A percentile compares a stretch with the other conserved stretches of the same genome.
Conservation (phyloP, 2,329 filamentous ascomycete species). For the Cytospora paraplurivora region DNA sequence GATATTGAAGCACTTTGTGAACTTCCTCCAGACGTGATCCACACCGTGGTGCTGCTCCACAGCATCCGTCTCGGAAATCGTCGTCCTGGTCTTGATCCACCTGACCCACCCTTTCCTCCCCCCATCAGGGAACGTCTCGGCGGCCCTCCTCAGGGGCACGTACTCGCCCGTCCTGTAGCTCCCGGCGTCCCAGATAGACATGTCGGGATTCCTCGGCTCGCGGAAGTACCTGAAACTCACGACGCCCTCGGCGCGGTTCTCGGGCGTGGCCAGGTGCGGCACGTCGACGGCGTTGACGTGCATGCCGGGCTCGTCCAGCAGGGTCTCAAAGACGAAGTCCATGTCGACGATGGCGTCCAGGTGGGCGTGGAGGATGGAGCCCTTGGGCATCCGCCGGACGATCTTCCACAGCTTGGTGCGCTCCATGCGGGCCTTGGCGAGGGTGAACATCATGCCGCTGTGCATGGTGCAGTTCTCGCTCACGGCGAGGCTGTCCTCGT, state of each 20-base stretch:
- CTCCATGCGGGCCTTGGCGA: conserved; percentile 86
- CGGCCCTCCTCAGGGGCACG: conserved; percentile 63
- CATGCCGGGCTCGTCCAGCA: conserved; percentile 72
- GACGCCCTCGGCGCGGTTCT: conserved; percentile 54
- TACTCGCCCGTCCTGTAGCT: conserved; percentile 62
- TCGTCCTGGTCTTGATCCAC: conserved; percentile 75
- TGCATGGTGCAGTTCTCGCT: conserved; percentile 66
- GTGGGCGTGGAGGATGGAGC: conserved; percentile 82
- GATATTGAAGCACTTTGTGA: conserved; percentile 72
- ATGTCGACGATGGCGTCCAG: conserved; percentile 90
- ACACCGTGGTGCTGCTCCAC: conserved; percentile 80
- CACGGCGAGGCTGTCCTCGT: conserved; percentile 70
- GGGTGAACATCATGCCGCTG: conserved; percentile 91
- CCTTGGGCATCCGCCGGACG: conserved; percentile 85
- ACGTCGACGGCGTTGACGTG: conserved; percentile 64
- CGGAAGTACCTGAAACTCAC: conserved; percentile 66
- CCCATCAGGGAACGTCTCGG: conserved; percentile 72
- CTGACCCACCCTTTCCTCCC: conserved; percentile 71
- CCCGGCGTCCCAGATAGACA: conserved; percentile 63
- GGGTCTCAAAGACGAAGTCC: conserved; percentile 73
- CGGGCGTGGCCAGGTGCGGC: conserved; percentile 53
- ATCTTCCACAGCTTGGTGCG: conserved; percentile 83
- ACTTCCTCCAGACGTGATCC: conserved; percentile 83
- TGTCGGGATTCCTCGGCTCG: conserved; percentile 39
- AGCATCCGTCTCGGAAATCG: conserved; percentile 71